phyloP scores from a whole-genome alignment of 2,329 filamentous ascomycete genomes.

The Dryadomyces sulphureus region DNA sequence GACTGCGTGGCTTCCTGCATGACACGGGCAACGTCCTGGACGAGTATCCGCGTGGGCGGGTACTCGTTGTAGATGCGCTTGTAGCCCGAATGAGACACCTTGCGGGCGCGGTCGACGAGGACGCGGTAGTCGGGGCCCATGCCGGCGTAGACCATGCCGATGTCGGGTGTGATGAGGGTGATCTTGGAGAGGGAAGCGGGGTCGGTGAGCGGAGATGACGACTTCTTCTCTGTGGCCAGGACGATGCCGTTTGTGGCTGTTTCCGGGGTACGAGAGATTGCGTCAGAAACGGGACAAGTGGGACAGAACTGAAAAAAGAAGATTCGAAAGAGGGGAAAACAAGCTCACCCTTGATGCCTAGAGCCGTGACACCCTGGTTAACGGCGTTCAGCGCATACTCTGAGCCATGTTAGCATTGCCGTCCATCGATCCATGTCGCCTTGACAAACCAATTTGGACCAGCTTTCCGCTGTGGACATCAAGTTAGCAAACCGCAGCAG shows the following conservation, averaged over 20 bases:
- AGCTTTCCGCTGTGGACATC: slow-evolving; percentile 67
- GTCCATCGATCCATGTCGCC: not conserved
- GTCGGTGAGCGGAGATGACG: slow-evolving; percentile 92
- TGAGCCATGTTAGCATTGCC: slow-evolving; percentile 21
- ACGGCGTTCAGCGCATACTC: slow-evolving; percentile 99
- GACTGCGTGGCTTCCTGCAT: slow-evolving; percentile 99
- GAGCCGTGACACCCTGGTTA: slow-evolving; percentile 95
- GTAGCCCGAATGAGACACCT: slow-evolving; percentile 95
- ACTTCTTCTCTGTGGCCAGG: slow-evolving; percentile 98
- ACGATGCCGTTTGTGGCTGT: slow-evolving; percentile 96
- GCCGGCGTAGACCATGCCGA: slow-evolving; percentile 98
- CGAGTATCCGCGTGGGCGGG: slow-evolving; percentile 96
- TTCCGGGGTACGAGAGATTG: not conserved
- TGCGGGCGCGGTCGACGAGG: slow-evolving; percentile 92
- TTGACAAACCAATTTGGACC: slow-evolving; percentile 72
- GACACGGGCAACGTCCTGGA: slow-evolving; percentile 92
- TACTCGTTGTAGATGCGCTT: slow-evolving; percentile 99
- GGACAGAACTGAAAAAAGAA: not conserved
- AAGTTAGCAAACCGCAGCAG: slow-evolving; percentile 8
- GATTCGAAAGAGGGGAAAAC: not conserved
- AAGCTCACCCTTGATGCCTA: slow-evolving; percentile 84
- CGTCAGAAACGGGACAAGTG: not conserved
- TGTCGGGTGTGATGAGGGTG: slow-evolving; percentile 95
- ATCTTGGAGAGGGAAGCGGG: slow-evolving; percentile 91
- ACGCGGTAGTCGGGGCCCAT: slow-evolving; percentile 99